Evolutionary conservation across 169 alveolate species (phyloP).

Genomic region (Plasmodium yoelii): DNA sequence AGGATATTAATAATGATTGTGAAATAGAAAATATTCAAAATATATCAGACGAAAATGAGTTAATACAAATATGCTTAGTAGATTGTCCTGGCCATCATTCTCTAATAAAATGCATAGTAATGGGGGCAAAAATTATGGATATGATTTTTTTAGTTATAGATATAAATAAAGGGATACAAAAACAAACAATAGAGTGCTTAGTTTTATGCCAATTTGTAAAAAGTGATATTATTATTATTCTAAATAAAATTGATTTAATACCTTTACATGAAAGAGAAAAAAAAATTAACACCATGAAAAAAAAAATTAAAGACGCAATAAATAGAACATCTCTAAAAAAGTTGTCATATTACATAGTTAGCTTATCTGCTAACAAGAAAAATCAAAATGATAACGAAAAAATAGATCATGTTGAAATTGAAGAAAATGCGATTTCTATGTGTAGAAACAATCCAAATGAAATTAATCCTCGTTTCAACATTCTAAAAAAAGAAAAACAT

Average conservation of each 20-base stretch:
- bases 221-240: slow-evolving; percentile 88
- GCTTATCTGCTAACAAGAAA: slow-evolving; percentile 81
- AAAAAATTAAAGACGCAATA: slow-evolving; percentile 73
- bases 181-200: slow-evolving; percentile 95
- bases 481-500: slow-evolving; percentile 3
- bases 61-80: slow-evolving; percentile 91
- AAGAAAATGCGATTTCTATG: neutral
- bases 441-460: neutral
- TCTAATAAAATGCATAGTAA: slow-evolving; percentile 91
- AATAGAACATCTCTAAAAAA: slow-evolving; percentile 76
- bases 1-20: neutral
- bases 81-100: slow-evolving; percentile 98
- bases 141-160: slow-evolving; percentile 92
- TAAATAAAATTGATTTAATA: slow-evolving; percentile 92
- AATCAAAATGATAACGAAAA: slow-evolving; percentile 44
- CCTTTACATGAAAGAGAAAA: slow-evolving; percentile 85
- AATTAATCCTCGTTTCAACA: no score
- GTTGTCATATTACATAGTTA: slow-evolving; percentile 80
- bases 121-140: slow-evolving; percentile 95
- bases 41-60: slow-evolving; percentile 79
- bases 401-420: slow-evolving; percentile 28
- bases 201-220: slow-evolving; percentile 92
- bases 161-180: slow-evolving; percentile 92
- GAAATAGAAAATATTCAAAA: neutral
- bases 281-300: slow-evolving; percentile 74